Base-by-base conservation (phyloP, 73 alveolate genomes). In the Effrenium voratum region DNA sequence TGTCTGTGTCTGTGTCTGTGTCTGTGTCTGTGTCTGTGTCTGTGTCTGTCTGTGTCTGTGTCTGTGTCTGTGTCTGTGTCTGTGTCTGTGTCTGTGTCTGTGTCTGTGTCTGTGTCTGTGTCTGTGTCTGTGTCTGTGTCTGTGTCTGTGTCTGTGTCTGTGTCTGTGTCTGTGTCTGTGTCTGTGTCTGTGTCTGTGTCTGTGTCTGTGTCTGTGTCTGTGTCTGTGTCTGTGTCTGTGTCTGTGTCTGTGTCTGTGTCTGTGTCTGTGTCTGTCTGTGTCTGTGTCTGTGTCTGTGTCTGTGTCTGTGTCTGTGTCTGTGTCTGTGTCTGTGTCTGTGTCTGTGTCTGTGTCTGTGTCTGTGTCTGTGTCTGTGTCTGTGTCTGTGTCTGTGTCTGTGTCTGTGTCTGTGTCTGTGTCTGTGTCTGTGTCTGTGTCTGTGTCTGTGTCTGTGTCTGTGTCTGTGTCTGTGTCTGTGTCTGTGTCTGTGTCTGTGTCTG, bases 91-190 rank as follows among this genome's bases (percentile, higher is more conserved):
- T 66, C 44, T 66, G 79, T 66, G 79, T 66, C 44, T 66, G 79
- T 66, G 79, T 66, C 44, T 66, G 79, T 66, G 79, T 66, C 44
- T 66, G 79, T 66, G 79, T 66, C 44, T 66, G 79, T 99, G 63
- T 52, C 63, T 52, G 63, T 52, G 63, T 52, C 63, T 52, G 63
- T 52, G 63, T 52, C 63, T 52, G 63, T 52, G 63, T 52, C 63
- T 52, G 63, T 52, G 63, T 52, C 63, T 52, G 63, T 52, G 63
- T 52, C 63, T 52, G 63, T 52, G 63, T 52, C 63, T 52, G 63
- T 52, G 63, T 52, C 63, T 52, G 63, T 52, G 63, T 52, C 63
- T 52, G 63, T 52, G 63, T 52, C 63, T 52, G 63, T 52, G 63
- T 52, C 63, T 52, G 63, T 52, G 63, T 52, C 63, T 52, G 63